Evolutionary conservation across 2,329 filamentous ascomycete genomes (phyloP), one percentile per base, ranked within the genome.

Genomic region (Penicillium sp.): DNA sequence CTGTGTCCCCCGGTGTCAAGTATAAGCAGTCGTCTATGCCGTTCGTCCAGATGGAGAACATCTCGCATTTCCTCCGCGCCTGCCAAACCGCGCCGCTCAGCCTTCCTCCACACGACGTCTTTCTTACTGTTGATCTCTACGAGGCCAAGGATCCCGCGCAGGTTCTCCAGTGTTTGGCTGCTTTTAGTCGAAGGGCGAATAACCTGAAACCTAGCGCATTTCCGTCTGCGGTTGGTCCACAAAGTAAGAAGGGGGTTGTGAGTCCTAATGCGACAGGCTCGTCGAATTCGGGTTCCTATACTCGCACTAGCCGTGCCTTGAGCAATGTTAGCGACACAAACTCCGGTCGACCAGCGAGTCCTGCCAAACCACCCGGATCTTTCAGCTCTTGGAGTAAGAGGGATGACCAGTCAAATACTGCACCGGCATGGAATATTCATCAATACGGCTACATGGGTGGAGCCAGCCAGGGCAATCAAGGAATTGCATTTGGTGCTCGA

Each of bases 41-140:
- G 0, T 99, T 99, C 73, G 93, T 98, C 42, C 95, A 99, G 77
- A 98, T 98, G 93, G 95, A 99, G 76, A 99, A 99, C 74, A 97
- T 99, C 71, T 96, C 93, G 4, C 91, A 96, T 72, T 99, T 97
- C 77, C 86, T 99, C 53, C 87, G 86, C 69, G 92, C 92, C 59
- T 96, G 93, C 80, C 91, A 96, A 76, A 81, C 85, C 50, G 86
- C 90, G 26, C 95, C 95, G 0, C 81, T 99, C 52, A 93, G 88
- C 75, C 86, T 99, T 58, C 92, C 91, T 57, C 88, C 93, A 46
- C 95, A 99, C 79, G 95, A 99, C 76, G 88, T 93, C 65, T 99
- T 99, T 78, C 86, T 98, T 60, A 99, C 95, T 5, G 93, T 99
- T 73, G 95, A 99, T 77, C 83, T 99, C 48, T 99, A 89, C 80